These are phyloP conservation scores for Leucocoprinus sp. DNA, from an alignment of 768 basidiomycete species.

Conservation along the genomic window DNA sequence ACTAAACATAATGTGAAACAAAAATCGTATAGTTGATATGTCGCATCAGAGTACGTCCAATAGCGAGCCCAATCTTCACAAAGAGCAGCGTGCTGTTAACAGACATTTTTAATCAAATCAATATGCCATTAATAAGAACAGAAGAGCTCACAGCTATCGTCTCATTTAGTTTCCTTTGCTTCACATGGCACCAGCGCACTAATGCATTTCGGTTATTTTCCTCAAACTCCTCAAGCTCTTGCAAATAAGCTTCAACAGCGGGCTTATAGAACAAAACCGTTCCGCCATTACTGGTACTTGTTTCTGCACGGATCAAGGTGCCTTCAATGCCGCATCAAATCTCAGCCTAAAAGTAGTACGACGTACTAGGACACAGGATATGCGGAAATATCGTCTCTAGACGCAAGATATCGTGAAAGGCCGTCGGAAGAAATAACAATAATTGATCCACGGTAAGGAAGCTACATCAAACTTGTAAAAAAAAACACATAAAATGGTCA, in stretches of 20 bases:
- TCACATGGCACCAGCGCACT: slow-evolving; percentile 21
- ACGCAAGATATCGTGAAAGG: slow-evolving; percentile 19
- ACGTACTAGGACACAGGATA: slow-evolving; percentile 19
- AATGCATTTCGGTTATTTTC: slow-evolving; percentile 15
- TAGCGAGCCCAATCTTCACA: slow-evolving; percentile 27
- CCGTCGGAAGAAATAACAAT: slow-evolving; percentile 18
- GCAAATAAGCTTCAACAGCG: slow-evolving; percentile 15
- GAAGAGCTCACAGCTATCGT: slow-evolving; percentile 19
- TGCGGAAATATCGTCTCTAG: slow-evolving; percentile 25
- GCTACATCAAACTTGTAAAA: slow-evolving; percentile 13
- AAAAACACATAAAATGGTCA: neutral
- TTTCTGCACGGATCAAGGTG: slow-evolving; percentile 12
- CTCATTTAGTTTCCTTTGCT: slow-evolving; percentile 19
- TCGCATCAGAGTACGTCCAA: slow-evolving; percentile 14
- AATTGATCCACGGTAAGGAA: slow-evolving; percentile 24
- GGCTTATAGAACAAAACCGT: slow-evolving; percentile 9
- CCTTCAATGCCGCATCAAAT: slow-evolving; percentile 1
- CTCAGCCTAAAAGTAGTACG: neutral
- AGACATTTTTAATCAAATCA: neutral
- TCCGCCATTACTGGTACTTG: slow-evolving; percentile 10
- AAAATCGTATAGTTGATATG: slow-evolving; percentile 16
- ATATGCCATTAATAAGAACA: neutral
- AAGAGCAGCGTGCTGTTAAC: slow-evolving; percentile 24
- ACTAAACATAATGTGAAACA: slow-evolving; percentile 20
- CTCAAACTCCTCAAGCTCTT: slow-evolving; percentile 18